Evolutionary conservation across 1,284 basidiomycete species (phyloP).

Genomic region (Trichosporon sp.): DNA sequence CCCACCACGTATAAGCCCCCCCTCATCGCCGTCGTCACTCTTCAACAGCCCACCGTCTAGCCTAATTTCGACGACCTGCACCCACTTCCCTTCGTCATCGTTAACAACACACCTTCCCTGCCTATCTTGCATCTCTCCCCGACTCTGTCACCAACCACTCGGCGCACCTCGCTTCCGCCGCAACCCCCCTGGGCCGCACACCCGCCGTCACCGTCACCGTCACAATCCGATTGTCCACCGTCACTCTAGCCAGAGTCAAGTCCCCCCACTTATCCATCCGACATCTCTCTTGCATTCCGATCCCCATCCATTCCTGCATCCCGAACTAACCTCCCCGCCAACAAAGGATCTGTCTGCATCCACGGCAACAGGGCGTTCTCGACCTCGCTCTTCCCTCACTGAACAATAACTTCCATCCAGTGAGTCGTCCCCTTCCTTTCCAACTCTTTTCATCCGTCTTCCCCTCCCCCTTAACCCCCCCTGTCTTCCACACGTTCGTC

Average conservation of each 20-base stretch:
- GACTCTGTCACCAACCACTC: too few species aligned
- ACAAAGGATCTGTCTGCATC: background rate
- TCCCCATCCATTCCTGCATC: slow-evolving; percentile 9
- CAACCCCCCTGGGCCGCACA: background rate
- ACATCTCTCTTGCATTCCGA: background rate
- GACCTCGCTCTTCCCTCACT: background rate
- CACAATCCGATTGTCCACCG: background rate
- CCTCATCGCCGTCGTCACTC: background rate
- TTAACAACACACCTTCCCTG: background rate
- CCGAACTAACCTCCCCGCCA: background rate
- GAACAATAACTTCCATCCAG: slow-evolving; percentile 12
- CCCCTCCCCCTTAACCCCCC: background rate
- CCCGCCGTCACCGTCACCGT: background rate
- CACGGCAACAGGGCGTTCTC: background rate
- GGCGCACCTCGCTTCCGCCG: background rate
- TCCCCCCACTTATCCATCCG: background rate
- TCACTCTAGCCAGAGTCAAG: background rate
- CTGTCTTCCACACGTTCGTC: background rate
- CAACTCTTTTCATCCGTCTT: background rate
- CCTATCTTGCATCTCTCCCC: background rate
- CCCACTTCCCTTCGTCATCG: background rate
- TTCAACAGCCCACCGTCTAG: too few species aligned
- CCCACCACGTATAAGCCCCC: too few species aligned
- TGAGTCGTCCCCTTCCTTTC: background rate
- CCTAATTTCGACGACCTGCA: too few species aligned